Percentiles rank a stretch among this genome's conserved stretches.
Evolutionary conservation across 352 stramenopile species (phyloP).

Genomic region (Globisporangium acanthophoron): DNA sequence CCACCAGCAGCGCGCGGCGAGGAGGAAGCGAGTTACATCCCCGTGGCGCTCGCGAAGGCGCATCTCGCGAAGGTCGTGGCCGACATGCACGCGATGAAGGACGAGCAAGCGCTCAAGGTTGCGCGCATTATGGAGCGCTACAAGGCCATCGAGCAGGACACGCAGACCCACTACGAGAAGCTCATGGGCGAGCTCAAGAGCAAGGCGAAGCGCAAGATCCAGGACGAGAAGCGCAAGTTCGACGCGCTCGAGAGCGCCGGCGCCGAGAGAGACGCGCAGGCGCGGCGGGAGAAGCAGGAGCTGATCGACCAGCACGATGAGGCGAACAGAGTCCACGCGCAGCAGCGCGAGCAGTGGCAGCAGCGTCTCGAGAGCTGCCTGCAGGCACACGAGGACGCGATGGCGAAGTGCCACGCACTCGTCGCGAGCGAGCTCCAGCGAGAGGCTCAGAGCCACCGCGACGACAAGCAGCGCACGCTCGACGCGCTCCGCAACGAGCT

Average conservation of each 20-base stretch:
- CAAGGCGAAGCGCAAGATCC: slow-evolving; percentile 22
- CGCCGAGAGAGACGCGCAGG: slow-evolving; percentile 1
- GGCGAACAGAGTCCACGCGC: slow-evolving; percentile 16
- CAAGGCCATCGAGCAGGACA: slow-evolving; percentile 51
- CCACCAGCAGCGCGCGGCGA: slow-evolving; percentile 9
- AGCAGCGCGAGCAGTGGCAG: slow-evolving; percentile 19
- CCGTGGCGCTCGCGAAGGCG: slow-evolving; percentile 48
- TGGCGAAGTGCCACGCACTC: slow-evolving; percentile 16
- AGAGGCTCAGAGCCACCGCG: neutral
- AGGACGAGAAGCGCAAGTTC: slow-evolving; percentile 14
- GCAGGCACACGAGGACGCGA: slow-evolving; percentile 44
- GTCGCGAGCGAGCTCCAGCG: slow-evolving; percentile 19
- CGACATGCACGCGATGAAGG: slow-evolving; percentile 78
- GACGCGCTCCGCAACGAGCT: slow-evolving; percentile 23
- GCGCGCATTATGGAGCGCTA: slow-evolving; percentile 46
- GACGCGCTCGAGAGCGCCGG: neutral
- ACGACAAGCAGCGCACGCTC: slow-evolving; percentile 1
- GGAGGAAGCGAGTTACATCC: slow-evolving; percentile 63
- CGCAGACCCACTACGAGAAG: slow-evolving; percentile 45
- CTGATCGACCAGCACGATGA: slow-evolving; percentile 18
- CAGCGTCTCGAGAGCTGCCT: slow-evolving; percentile 36
- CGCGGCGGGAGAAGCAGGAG: slow-evolving; percentile 4
- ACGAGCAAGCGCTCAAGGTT: slow-evolving; percentile 48
- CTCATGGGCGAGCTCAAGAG: slow-evolving; percentile 31
- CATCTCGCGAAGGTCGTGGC: slow-evolving; percentile 64